phyloP scores from a whole-genome alignment of 2,329 filamentous ascomycete species.

The Scedosporium apiospermum region DNA sequence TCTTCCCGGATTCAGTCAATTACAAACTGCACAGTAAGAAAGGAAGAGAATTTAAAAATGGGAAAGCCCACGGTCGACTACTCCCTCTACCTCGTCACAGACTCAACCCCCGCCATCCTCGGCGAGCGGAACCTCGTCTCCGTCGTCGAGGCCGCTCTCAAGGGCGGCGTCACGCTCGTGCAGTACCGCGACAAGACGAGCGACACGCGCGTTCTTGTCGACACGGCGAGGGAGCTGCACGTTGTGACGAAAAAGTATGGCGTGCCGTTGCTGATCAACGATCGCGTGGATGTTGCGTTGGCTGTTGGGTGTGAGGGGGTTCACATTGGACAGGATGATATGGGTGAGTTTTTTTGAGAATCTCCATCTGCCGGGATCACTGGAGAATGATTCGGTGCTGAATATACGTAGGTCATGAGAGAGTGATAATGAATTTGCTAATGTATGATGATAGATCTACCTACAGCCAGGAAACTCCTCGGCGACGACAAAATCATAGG shows the following conservation, averaged over 20 bases:
- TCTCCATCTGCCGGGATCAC: too few species aligned
- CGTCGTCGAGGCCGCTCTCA: constrained; percentile 66
- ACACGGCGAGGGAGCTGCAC: constrained; percentile 64
- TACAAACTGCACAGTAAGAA: background rate
- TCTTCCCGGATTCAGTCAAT: background rate
- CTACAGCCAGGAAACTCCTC: constrained; percentile 60
- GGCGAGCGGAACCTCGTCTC: constrained; percentile 58
- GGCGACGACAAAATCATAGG: constrained; percentile 76
- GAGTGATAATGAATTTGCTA: too few species aligned
- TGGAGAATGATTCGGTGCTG: too few species aligned
- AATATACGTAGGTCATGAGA: too few species aligned
- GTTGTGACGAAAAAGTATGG: constrained; percentile 54
- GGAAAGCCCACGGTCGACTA: constrained; percentile 42
- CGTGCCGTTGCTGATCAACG: constrained; percentile 85
- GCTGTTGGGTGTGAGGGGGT: constrained; percentile 84
- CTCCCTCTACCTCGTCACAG: constrained; percentile 82
- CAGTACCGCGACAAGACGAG: constrained; percentile 86
- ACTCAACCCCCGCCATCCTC: constrained; percentile 80
- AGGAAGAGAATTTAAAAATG: background rate
- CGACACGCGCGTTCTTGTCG: constrained; percentile 62
- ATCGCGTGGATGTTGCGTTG: constrained; percentile 80
- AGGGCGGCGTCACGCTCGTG: constrained; percentile 75
- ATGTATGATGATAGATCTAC: constrained; percentile 34
- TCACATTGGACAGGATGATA: constrained; percentile 91
- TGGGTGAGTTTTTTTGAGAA: constrained; percentile 42